Conservation (phyloP, 331 rosid species). For the Quercus lobata region DNA sequence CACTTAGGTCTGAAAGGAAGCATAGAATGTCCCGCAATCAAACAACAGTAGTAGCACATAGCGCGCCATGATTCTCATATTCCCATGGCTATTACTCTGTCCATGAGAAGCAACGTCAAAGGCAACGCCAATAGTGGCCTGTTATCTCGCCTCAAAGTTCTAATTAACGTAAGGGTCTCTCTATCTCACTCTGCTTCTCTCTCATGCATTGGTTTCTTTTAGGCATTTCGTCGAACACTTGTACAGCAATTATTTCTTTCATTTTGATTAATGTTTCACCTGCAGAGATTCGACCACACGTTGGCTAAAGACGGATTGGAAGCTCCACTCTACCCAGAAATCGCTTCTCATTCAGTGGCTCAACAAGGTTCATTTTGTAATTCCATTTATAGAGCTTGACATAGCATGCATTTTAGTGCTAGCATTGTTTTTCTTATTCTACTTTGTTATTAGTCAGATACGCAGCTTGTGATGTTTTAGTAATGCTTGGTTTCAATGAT, state of each 20-base stretch:
- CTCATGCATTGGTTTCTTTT: slow-evolving; percentile 1
- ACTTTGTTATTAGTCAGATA: neutral
- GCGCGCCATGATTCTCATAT: slow-evolving; percentile 33
- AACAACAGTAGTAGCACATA: neutral
- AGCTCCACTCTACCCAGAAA: neutral
- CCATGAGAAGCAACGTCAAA: neutral
- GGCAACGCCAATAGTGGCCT: slow-evolving; percentile 21
- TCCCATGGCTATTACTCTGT: slow-evolving; percentile 29
- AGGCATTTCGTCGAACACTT: slow-evolving; percentile 47
- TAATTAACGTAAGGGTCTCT: slow-evolving; percentile 40
- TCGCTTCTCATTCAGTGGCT: slow-evolving; percentile 9
- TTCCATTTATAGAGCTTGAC: too few species aligned
- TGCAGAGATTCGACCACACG: slow-evolving; percentile 26
- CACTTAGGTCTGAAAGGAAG: neutral
- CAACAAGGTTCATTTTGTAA: slow-evolving; percentile 1
- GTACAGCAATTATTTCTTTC: neutral
- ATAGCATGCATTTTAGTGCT: too few species aligned
- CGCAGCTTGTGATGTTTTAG: neutral
- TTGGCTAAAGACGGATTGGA: slow-evolving; percentile 12
- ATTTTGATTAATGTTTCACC: neutral
- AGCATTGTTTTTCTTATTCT: neutral
- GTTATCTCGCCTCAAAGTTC: slow-evolving; percentile 34
- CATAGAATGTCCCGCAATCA: neutral
- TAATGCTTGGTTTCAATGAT: neutral
- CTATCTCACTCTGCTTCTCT: neutral